Conservation (phyloP, 345 rosid species). For the Populus deltoides region DNA sequence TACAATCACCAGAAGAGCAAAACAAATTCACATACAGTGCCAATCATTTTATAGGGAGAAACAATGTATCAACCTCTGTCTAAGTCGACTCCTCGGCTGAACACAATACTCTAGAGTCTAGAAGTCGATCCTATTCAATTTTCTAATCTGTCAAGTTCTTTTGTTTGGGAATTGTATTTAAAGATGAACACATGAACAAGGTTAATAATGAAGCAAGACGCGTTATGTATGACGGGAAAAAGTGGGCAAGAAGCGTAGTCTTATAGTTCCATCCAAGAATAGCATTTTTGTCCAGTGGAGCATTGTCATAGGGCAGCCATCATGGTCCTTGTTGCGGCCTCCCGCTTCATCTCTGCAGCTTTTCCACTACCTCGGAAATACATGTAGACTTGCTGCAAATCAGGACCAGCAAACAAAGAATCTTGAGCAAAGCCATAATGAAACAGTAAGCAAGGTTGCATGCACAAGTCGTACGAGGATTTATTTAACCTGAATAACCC, state of each 20-base stretch:
- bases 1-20: background rate
- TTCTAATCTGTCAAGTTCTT: constrained; percentile 4
- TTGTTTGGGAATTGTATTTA: background rate
- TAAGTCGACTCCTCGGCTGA: background rate
- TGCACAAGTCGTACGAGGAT: background rate
- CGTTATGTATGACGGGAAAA: background rate
- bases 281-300: background rate
- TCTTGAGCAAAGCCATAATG: background rate
- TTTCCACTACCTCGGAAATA: constrained; percentile 89
- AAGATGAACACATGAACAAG: background rate
- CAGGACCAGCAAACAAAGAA: background rate
- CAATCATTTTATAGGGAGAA: background rate
- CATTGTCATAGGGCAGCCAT: constrained; percentile 62
- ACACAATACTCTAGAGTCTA: background rate
- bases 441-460: background rate
- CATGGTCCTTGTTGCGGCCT: constrained; percentile 65
- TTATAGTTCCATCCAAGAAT: background rate
- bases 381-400: constrained; percentile 91
- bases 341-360: constrained; percentile 84
- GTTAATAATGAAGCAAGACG: background rate
- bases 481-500: constrained; percentile 89
- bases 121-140: background rate
- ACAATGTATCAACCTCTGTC: background rate
- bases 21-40: background rate
- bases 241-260: background rate